Base-by-base conservation (phyloP, 2,329 filamentous ascomycete species). In the Volutella citrinella region DNA sequence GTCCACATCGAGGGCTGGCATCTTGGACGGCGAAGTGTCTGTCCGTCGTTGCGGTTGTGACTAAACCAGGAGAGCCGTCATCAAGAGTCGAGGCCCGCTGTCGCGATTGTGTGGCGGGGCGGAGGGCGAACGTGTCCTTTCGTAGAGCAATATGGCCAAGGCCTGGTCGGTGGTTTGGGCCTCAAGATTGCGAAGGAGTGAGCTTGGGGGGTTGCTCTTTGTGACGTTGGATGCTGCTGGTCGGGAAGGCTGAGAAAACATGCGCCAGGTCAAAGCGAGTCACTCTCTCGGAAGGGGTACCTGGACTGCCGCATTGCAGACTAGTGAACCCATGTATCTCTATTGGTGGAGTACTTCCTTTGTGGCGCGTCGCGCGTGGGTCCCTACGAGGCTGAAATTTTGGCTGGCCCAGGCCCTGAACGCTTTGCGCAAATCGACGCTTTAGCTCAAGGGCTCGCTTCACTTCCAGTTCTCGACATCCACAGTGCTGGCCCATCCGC, bases 1-100 rank as follows among this genome's bases (percentile, higher is more conserved):
- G 28, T 63, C 56, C 24, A 62, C 45, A 29, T 64, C 61, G 29
- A 70, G 60, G 23, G 68, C 69, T 38, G 73, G 69, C 78, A 83
- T 75, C 37, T 54, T 61, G 51, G 28, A 34, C 29, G 30, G 35
- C 36, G 38, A 34, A 27, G 27, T n/a, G n/a, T n/a, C n/a, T n/a
- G n/a, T n/a, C n/a, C n/a, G n/a, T n/a, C n/a, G n/a, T n/a, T n/a
- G n/a, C n/a, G n/a, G n/a, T n/a, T n/a, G n/a, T n/a, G n/a, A n/a
- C n/a, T n/a, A n/a, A n/a, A n/a, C n/a, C n/a, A n/a, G n/a, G n/a
- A n/a, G n/a, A n/a, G n/a, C 20, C 38, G 31, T 44, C 43, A 43
- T 49, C 26, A 27, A 21, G 32, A 12, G n/a, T n/a, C n/a, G n/a
- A n/a, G n/a, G n/a, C n/a, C n/a, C n/a, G n/a, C n/a, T n/a, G n/a